Conservation (phyloP, 2,329 filamentous ascomycete species). For the Colletotrichum sp. region DNA sequence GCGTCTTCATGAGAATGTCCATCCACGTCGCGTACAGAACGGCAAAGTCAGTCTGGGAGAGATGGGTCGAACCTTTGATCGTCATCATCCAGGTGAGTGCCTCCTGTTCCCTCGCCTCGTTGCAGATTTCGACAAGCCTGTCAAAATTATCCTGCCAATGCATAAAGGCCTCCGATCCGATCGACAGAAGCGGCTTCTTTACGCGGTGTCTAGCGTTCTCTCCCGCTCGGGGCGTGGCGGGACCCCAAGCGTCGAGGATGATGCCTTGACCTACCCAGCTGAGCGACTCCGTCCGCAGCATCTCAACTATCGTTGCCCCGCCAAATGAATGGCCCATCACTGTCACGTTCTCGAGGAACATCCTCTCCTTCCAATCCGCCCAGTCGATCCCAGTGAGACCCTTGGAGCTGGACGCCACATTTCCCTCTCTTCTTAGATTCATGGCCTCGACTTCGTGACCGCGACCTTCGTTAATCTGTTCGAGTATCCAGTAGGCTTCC, state of each 20-base stretch:
- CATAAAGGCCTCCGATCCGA: slow-evolving; percentile 73
- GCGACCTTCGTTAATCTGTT: slow-evolving; percentile 57
- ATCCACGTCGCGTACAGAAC: slow-evolving; percentile 66
- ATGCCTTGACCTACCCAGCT: slow-evolving; percentile 66
- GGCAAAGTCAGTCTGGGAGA: slow-evolving; percentile 71
- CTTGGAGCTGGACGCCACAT: slow-evolving; percentile 61
- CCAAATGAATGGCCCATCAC: slow-evolving; percentile 72
- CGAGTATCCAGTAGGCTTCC: slow-evolving; percentile 63
- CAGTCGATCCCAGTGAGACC: slow-evolving; percentile 62
- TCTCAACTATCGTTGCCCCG: slow-evolving; percentile 66
- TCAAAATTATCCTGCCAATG: slow-evolving; percentile 71
- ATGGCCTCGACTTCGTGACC: slow-evolving; percentile 53
- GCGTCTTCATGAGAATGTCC: slow-evolving; percentile 64
- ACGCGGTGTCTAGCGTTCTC: slow-evolving; percentile 49
- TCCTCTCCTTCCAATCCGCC: slow-evolving; percentile 59
- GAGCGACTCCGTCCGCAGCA: slow-evolving; percentile 59
- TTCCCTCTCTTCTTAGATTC: slow-evolving; percentile 63
- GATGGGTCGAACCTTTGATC: slow-evolving; percentile 65
- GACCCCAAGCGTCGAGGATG: slow-evolving; percentile 70
- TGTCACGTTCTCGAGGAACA: slow-evolving; percentile 61
- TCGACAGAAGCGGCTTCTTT: slow-evolving; percentile 61
- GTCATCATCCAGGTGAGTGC: slow-evolving; percentile 55
- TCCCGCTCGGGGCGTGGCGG: slow-evolving; percentile 48
- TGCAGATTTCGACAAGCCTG: slow-evolving; percentile 59
- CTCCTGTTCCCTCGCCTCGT: slow-evolving; percentile 55